A percentile compares a stretch with the other conserved stretches of the same genome.
These are phyloP conservation scores for Sporothrix brunneoviolacea DNA, from an alignment of 2,329 filamentous ascomycete species.

Conservation along the genomic window DNA sequence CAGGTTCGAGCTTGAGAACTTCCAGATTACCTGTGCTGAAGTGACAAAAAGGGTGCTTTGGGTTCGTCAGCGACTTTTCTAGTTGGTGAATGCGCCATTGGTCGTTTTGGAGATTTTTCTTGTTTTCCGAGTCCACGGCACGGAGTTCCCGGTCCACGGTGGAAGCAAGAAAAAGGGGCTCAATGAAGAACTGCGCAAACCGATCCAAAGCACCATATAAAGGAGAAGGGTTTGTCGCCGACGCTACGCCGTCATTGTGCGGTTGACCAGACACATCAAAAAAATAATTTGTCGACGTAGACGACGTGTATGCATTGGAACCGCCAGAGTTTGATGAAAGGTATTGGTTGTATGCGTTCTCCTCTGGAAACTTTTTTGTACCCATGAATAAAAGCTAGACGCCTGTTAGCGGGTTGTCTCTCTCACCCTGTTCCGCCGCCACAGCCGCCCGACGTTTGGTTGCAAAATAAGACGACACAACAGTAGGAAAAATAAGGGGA, in stretches of 20 bases:
- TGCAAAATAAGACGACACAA: too few species aligned
- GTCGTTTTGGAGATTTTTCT: conserved; percentile 93
- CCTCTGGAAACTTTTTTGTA: conserved; percentile 91
- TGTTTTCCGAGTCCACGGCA: conserved; percentile 92
- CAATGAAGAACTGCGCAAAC: conserved; percentile 90
- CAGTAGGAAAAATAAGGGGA: too few species aligned
- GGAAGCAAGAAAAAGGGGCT: conserved; percentile 76
- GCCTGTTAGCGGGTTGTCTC: background rate
- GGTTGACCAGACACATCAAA: conserved; percentile 88
- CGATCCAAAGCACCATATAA: conserved; percentile 79
- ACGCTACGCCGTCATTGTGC: conserved; percentile 51
- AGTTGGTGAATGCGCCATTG: conserved; percentile 82
- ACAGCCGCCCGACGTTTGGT: too few species aligned
- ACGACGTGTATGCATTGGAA: conserved; percentile 91
- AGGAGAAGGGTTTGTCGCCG: too few species aligned
- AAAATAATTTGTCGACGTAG: conserved; percentile 94
- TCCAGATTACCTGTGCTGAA: conserved; percentile 88
- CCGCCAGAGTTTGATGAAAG: conserved; percentile 82
- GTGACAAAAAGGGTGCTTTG: conserved; percentile 80
- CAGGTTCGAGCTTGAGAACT: conserved; percentile 75
- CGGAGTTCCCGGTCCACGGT: conserved; percentile 81
- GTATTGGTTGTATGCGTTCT: conserved; percentile 94
- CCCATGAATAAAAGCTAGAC: conserved; percentile 85
- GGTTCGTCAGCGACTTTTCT: conserved; percentile 81
- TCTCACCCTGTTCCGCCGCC: too few species aligned